Conservation (phyloP, 148 eudicot species). For the Oxyria digyna region DNA sequence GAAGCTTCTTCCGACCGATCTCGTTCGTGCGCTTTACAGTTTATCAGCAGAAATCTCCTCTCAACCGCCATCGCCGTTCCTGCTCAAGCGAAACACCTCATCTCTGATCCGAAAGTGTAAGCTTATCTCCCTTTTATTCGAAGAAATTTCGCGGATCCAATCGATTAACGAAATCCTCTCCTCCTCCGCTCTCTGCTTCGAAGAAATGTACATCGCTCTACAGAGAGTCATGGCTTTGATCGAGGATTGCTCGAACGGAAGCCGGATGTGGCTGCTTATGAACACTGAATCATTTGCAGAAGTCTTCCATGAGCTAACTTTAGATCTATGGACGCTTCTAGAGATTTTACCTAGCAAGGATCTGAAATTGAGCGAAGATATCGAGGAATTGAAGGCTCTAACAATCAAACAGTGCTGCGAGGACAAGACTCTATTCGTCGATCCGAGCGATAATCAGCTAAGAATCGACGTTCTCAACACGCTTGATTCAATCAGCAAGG, state of each 20-base stretch:
- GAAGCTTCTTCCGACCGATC: slow-evolving; percentile 20
- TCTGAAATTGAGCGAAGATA: slow-evolving; percentile 50
- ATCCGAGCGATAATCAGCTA: slow-evolving; percentile 26
- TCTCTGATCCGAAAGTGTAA: slow-evolving; percentile 42
- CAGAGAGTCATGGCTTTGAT: slow-evolving; percentile 48
- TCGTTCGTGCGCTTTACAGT: slow-evolving; percentile 32
- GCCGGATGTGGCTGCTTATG: slow-evolving; percentile 69
- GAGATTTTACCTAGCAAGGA: slow-evolving; percentile 56
- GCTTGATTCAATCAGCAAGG: slow-evolving; percentile 44
- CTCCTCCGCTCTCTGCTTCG: slow-evolving; percentile 32
- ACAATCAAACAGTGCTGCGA: slow-evolving; percentile 45
- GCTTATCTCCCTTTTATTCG: slow-evolving; percentile 36
- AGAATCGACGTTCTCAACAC: slow-evolving; percentile 30
- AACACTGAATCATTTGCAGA: slow-evolving; percentile 32
- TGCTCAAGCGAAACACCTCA: slow-evolving; percentile 28
- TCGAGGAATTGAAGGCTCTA: slow-evolving; percentile 45
- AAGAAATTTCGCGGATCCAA: slow-evolving; percentile 33
- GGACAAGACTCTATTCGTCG: slow-evolving; percentile 17
- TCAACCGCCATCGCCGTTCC: slow-evolving; percentile 22
- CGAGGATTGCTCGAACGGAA: slow-evolving; percentile 54
- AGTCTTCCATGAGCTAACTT: slow-evolving; percentile 49
- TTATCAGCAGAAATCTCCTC: slow-evolving; percentile 38
- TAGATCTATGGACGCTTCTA: slow-evolving; percentile 54
- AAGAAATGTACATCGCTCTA: slow-evolving; percentile 56
- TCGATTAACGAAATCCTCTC: background rate